These are phyloP conservation scores for Graphiopsis chlorocephala DNA, from an alignment of 2,329 filamentous ascomycete genomes.

Conservation along the genomic window DNA sequence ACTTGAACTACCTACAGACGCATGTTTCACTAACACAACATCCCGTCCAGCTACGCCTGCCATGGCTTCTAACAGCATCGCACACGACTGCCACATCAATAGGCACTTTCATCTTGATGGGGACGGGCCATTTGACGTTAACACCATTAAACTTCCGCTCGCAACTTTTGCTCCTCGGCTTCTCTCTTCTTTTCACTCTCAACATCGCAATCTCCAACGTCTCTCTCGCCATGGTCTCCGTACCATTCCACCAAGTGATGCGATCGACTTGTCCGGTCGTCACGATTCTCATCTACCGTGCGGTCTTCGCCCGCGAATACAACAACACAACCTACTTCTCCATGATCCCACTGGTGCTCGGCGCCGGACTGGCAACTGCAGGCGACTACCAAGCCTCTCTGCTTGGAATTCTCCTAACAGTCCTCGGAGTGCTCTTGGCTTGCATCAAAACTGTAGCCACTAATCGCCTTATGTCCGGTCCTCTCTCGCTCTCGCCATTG, in stretches of 20 bases:
- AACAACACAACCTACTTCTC: constrained; percentile 57
- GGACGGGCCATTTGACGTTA: constrained; percentile 52
- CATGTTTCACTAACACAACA: not conserved
- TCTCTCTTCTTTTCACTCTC: constrained; percentile 61
- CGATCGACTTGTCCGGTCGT: constrained; percentile 61
- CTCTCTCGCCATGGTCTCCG: constrained; percentile 59
- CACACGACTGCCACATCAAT: constrained; percentile 57
- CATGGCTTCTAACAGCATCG: constrained; percentile 60
- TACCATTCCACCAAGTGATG: constrained; percentile 66
- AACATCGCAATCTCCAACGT: constrained; percentile 65
- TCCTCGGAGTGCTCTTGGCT: constrained; percentile 39
- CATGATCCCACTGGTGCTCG: constrained; percentile 59
- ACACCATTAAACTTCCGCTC: constrained; percentile 53
- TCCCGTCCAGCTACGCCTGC: constrained; percentile 53
- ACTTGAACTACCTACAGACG: not conserved
- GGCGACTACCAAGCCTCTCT: constrained; percentile 64
- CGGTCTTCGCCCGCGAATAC: constrained; percentile 56
- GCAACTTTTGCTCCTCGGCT: constrained; percentile 55
- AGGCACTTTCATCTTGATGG: constrained; percentile 55
- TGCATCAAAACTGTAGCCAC: constrained; percentile 60
- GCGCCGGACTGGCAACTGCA: constrained; percentile 58
- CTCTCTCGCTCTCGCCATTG: constrained; percentile 55
- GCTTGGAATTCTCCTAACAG: constrained; percentile 42
- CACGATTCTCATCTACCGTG: constrained; percentile 60
- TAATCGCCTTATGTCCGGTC: constrained; percentile 63